Conservation (phyloP, 345 rosid genomes). For the Brassica incana region DNA sequence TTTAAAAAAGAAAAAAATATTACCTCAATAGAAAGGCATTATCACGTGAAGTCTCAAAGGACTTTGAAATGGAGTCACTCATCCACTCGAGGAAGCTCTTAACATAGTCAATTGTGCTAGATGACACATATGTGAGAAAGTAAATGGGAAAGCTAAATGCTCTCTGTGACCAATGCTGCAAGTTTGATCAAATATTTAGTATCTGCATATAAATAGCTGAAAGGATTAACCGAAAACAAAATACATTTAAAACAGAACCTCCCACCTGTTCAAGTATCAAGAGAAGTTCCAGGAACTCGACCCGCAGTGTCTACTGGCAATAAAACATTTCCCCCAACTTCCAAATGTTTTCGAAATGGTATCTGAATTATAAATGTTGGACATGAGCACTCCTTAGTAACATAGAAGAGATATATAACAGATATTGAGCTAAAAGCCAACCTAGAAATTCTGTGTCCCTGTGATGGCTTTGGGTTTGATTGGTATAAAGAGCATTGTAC, state of each 20-base stretch:
- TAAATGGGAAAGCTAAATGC: constrained; percentile 72
- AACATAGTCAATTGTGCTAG: constrained; percentile 93
- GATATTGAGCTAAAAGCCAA: constrained; percentile 33
- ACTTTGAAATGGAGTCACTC: constrained; percentile 96
- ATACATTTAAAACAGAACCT: background rate
- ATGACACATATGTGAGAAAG: constrained; percentile 85
- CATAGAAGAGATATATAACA: background rate
- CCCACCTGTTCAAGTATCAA: constrained; percentile 87
- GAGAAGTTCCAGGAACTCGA: constrained; percentile 85
- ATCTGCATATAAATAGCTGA: constrained; percentile 23
- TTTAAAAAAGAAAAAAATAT: constrained; percentile 25
- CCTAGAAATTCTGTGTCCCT: constrained; percentile 84
- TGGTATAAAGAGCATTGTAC: constrained; percentile 80
- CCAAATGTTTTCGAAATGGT: constrained; percentile 69
- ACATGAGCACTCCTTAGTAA: background rate
- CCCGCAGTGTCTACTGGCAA: constrained; percentile 94
- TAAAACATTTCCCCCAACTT: constrained; percentile 85
- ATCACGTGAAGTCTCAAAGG: constrained; percentile 95
- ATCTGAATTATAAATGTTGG: constrained; percentile 28
- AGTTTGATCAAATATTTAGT: constrained; percentile 39
- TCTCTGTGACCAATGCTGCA: constrained; percentile 76
- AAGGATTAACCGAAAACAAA: constrained; percentile 17
- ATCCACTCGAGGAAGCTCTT: constrained; percentile 99
- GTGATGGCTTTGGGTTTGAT: constrained; percentile 75
- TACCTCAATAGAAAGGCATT: constrained; percentile 94